These are phyloP conservation scores for Tripterygium wilfordii DNA, from an alignment of 177 flowering plant species.

Conservation along the genomic window DNA sequence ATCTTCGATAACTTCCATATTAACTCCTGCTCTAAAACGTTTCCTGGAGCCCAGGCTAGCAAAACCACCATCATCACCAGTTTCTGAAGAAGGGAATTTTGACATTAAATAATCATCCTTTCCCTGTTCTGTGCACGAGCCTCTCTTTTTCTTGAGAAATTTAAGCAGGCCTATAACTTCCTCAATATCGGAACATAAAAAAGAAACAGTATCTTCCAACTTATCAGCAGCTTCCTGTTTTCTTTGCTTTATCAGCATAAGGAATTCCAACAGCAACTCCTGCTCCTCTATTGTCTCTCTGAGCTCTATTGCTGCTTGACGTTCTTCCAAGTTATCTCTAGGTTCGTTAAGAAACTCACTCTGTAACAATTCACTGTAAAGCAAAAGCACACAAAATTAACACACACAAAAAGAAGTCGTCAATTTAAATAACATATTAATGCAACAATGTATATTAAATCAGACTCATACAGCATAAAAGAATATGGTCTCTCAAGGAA, in stretches of 20 bases:
- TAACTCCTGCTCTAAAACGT: conserved; percentile 42
- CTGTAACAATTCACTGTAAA: conserved; percentile 66
- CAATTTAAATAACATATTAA: neutral
- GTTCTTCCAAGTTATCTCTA: conserved; percentile 63
- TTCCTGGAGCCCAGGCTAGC: conserved; percentile 47
- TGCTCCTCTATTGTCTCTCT: conserved; percentile 79
- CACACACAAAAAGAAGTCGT: neutral
- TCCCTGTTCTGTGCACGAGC: conserved; percentile 20
- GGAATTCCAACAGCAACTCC: conserved; percentile 79
- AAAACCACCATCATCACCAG: conserved; percentile 37
- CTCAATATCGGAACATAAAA: conserved; percentile 71
- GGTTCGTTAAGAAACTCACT: conserved; percentile 86
- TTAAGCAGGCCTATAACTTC: conserved; percentile 61
- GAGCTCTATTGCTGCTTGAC: conserved; percentile 73
- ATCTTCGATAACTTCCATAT: conserved; percentile 23
- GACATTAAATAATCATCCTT: conserved; percentile 26
- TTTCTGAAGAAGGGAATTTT: conserved; percentile 19
- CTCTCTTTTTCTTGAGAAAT: conserved; percentile 30
- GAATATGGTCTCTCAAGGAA: too few relatives aligned
- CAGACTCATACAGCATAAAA: too few relatives aligned
- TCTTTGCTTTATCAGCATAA: conserved; percentile 54
- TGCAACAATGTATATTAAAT: neutral
- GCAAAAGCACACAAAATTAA: conserved; percentile 4
- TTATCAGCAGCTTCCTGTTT: conserved; percentile 69
- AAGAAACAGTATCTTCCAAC: conserved; percentile 54